Conservation (phyloP, 441 rosid species). For the Eutrema salsugineum region DNA sequence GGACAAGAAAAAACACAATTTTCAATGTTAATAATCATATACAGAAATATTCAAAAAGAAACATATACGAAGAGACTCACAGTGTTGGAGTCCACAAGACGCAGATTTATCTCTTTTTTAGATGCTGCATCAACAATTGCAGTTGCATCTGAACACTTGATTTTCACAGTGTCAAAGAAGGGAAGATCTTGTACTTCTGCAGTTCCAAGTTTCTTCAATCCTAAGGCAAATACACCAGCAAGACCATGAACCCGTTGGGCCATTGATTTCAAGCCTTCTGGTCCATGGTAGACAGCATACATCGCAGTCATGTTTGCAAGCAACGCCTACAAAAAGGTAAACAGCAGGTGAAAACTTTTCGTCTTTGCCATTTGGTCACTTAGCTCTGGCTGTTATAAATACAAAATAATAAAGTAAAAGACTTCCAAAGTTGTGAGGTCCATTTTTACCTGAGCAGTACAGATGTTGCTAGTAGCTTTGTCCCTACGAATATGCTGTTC, state of each 20-base stretch:
- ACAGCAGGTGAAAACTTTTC: background rate
- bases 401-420: background rate
- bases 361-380: background rate
- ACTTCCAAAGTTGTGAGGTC: background rate
- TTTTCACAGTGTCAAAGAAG: conserved; percentile 54
- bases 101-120: conserved; percentile 67
- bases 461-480: conserved; percentile 93
- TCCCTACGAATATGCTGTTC: conserved; percentile 98
- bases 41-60: conserved; percentile 17
- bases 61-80: conserved; percentile 71
- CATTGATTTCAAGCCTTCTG: conserved; percentile 69
- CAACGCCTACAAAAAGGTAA: conserved; percentile 23
- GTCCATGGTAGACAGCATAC: conserved; percentile 94
- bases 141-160: conserved; percentile 65
- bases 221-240: conserved; percentile 70
- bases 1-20: background rate
- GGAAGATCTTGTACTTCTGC: conserved; percentile 58
- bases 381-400: too few species aligned
- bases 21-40: background rate
- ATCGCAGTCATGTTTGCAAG: conserved; percentile 94
- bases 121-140: conserved; percentile 70
- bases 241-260: conserved; percentile 59
- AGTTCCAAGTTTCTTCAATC: conserved; percentile 66
- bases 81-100: conserved; percentile 68
- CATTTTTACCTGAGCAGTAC: conserved; percentile 74